Percentiles rank a stretch among this genome's conserved stretches.
phyloP scores from a whole-genome alignment of 225 moss, liverwort and hornwort species.

The Physcomitrellopsis africana region DNA sequence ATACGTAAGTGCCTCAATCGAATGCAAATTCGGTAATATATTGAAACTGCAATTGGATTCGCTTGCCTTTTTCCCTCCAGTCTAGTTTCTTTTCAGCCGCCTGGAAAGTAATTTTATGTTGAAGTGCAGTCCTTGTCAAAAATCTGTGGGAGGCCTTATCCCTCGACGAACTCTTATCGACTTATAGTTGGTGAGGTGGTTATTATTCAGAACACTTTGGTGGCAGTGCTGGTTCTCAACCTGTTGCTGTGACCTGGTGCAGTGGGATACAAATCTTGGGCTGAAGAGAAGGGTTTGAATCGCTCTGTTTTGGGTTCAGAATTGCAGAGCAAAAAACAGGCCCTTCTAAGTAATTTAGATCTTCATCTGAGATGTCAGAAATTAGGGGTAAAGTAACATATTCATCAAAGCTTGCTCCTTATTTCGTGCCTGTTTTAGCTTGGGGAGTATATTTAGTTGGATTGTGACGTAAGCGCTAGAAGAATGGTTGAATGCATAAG shows the following conservation, averaged over 20 bases:
- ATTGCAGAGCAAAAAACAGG: slow-evolving; percentile 45
- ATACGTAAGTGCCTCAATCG: slow-evolving; percentile 48
- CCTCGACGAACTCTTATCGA: not conserved
- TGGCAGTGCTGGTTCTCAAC: slow-evolving; percentile 7
- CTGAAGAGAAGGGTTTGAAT: slow-evolving; percentile 43
- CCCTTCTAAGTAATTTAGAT: slow-evolving; percentile 46
- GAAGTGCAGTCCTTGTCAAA: slow-evolving; percentile 16
- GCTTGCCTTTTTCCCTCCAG: not conserved
- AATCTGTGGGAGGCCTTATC: not conserved
- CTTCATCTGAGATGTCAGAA: slow-evolving; percentile 60
- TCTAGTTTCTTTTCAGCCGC: not conserved
- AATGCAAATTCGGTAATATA: not conserved
- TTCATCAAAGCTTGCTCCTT: slow-evolving; percentile 6
- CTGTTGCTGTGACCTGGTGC: slow-evolving; percentile 42
- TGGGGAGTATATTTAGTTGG: not conserved
- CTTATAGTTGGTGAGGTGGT: not conserved
- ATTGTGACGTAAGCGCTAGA: not conserved
- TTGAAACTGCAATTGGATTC: not conserved
- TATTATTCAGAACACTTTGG: not conserved
- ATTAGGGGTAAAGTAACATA: slow-evolving; percentile 43
- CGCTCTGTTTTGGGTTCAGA: slow-evolving; percentile 42
- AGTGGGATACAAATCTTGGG: slow-evolving; percentile 79
- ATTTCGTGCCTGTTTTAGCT: not conserved
- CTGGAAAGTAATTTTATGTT: not conserved
- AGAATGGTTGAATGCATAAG: no score